phyloP scores from a whole-genome alignment of 306 rosid genomes.

The Sicyos baderoa region DNA sequence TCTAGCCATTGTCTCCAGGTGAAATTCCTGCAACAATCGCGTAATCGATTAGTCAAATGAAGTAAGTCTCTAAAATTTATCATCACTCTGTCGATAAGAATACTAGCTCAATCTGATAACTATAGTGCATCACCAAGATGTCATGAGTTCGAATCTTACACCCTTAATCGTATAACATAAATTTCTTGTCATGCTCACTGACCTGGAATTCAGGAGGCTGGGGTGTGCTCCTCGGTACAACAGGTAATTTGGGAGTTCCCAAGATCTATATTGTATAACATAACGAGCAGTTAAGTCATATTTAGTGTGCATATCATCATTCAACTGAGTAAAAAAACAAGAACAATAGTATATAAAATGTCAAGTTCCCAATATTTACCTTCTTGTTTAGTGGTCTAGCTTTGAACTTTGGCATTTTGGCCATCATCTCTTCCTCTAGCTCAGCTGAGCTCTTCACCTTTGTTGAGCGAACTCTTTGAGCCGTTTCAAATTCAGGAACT shows the following conservation, averaged over 20 bases:
- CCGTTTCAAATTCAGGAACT: slow-evolving; percentile 90
- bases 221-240: slow-evolving; percentile 63
- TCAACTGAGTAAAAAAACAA: background rate
- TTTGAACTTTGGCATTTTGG: slow-evolving; percentile 90
- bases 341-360: background rate
- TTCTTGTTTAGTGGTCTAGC: slow-evolving; percentile 83
- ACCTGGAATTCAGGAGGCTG: slow-evolving; percentile 84
- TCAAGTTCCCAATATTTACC: slow-evolving; percentile 27
- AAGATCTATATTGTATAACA: slow-evolving; percentile 41
- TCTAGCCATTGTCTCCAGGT: slow-evolving; percentile 70
- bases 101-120: too few species aligned
- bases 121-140: too few species aligned
- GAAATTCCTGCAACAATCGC: slow-evolving; percentile 53
- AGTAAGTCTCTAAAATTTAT: background rate
- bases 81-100: background rate
- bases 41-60: background rate
- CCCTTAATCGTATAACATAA: too few species aligned
- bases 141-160: too few species aligned
- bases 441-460: slow-evolving; percentile 75
- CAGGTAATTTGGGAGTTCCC: slow-evolving; percentile 60
- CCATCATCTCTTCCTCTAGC: slow-evolving; percentile 98
- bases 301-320: background rate
- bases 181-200: background rate
- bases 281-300: background rate
- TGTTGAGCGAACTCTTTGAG: slow-evolving; percentile 69